phyloP scores from a whole-genome alignment of 805 yeast genomes.

The Lachancea mirantina region DNA sequence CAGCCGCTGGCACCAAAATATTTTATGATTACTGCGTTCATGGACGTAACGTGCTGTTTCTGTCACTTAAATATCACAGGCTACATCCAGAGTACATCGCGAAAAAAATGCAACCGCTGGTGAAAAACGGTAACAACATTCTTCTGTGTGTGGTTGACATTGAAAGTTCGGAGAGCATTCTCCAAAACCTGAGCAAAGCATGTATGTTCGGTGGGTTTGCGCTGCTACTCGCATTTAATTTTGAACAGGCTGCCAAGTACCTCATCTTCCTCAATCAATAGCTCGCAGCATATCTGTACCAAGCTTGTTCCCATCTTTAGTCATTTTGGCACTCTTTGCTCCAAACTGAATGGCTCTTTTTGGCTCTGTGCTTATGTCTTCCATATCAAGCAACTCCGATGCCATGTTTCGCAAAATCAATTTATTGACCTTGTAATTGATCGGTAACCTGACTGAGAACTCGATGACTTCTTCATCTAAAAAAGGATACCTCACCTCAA shows the following conservation, averaged over 20 bases:
- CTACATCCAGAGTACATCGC: constrained; percentile 68
- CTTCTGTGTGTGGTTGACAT: constrained; percentile 60
- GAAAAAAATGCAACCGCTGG: constrained; percentile 41
- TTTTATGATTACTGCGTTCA: constrained; percentile 61
- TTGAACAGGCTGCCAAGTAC: constrained; percentile 47
- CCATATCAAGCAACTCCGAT: constrained; percentile 35
- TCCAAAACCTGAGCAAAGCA: constrained; percentile 34
- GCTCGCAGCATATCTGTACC: constrained; percentile 55
- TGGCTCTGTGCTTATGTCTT: constrained; percentile 59
- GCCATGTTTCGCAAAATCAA: constrained; percentile 60
- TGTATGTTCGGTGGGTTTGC: constrained; percentile 38
- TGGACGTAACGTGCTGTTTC: constrained; percentile 49
- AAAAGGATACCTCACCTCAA: constrained; percentile 84
- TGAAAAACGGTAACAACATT: constrained; percentile 42
- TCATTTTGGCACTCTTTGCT: constrained; percentile 87
- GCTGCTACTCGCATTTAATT: constrained; percentile 37
- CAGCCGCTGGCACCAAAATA: constrained; percentile 33
- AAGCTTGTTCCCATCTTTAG: constrained; percentile 64
- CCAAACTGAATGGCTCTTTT: constrained; percentile 98
- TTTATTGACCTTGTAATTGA: constrained; percentile 46
- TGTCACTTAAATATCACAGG: constrained; percentile 67
- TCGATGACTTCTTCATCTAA: constrained; percentile 56
- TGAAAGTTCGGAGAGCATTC: constrained; percentile 43
- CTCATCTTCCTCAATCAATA: constrained; percentile 28
- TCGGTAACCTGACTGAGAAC: constrained; percentile 44